Conservation (phyloP, 176 grass and related monocot species). For the Cenchrus fungigraminus region DNA sequence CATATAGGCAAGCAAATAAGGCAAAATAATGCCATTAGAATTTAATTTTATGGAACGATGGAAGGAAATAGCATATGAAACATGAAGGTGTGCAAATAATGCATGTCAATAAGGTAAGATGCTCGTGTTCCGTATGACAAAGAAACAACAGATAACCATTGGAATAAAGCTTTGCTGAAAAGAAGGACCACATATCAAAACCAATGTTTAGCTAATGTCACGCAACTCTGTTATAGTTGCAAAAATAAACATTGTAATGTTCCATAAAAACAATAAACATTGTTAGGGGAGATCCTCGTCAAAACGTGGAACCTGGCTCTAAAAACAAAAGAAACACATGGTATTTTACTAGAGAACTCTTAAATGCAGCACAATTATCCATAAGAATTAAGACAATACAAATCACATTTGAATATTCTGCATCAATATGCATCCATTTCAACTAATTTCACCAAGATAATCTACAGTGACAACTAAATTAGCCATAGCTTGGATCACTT, state of each 20-base stretch:
- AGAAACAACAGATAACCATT: neutral
- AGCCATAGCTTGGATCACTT: neutral
- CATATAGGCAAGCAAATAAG: neutral
- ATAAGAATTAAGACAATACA: neutral
- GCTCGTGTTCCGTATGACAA: neutral
- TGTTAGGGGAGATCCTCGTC: neutral
- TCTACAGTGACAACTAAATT: neutral
- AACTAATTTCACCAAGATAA: too few relatives aligned
- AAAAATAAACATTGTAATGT: neutral
- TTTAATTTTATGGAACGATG: neutral
- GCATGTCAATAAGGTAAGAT: constrained; percentile 1
- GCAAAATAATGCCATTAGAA: constrained; percentile 16
- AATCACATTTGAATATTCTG: neutral
- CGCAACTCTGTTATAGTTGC: neutral
- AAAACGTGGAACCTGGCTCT: neutral
- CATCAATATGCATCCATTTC: too few relatives aligned
- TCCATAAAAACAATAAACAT: neutral
- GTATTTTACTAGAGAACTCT: neutral
- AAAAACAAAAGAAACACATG: neutral
- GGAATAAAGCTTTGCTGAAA: constrained; percentile 29
- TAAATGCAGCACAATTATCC: neutral
- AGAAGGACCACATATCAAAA: neutral
- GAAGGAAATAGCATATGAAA: neutral
- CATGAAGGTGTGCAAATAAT: neutral
- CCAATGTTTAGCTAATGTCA: neutral